A percentile compares a stretch with the other conserved stretches of the same genome.
Conservation (phyloP, 1,139 yeast species). For the Pichia sp. region DNA sequence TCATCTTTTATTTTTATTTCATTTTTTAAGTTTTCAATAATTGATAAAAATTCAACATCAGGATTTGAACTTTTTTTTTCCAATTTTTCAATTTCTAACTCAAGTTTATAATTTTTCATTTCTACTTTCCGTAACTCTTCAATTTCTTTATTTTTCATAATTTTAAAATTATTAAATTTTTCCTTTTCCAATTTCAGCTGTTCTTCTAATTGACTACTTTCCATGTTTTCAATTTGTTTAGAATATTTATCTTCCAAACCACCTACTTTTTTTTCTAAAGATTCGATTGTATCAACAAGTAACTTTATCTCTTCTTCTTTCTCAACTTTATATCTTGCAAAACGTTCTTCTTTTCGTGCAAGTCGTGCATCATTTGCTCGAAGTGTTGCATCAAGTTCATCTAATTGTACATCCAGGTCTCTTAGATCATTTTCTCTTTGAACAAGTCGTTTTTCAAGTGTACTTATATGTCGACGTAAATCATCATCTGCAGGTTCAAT, state of each 20-base stretch:
- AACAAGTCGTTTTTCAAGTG: constrained; percentile 7
- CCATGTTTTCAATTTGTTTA: constrained; percentile 15
- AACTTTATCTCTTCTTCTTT: constrained; percentile 52
- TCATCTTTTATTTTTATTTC: background rate
- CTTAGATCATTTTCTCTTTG: constrained; percentile 20
- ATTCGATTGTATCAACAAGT: constrained; percentile 50
- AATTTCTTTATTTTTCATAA: constrained; percentile 14
- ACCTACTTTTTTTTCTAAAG: constrained; percentile 38
- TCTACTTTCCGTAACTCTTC: constrained; percentile 17
- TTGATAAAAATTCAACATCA: background rate
- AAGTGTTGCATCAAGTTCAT: constrained; percentile 42
- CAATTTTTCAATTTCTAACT: constrained; percentile 18
- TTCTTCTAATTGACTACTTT: background rate
- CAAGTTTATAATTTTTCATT: constrained; percentile 19
- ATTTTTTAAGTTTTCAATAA: constrained; percentile 12
- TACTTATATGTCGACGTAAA: constrained; percentile 8
- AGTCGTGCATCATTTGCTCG: constrained; percentile 41
- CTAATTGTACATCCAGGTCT: constrained; percentile 40
- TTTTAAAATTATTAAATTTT: constrained; percentile 7
- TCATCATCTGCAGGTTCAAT: background rate
- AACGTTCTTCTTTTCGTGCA: constrained; percentile 40
- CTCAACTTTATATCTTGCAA: constrained; percentile 39
- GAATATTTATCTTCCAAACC: constrained; percentile 27
- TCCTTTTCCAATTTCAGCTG: background rate
- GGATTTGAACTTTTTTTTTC: background rate